Percentiles rank a stretch among this genome's conserved stretches.
Evolutionary conservation across 106 monocot species (phyloP).

Genomic region (Gastrodia elata): DNA sequence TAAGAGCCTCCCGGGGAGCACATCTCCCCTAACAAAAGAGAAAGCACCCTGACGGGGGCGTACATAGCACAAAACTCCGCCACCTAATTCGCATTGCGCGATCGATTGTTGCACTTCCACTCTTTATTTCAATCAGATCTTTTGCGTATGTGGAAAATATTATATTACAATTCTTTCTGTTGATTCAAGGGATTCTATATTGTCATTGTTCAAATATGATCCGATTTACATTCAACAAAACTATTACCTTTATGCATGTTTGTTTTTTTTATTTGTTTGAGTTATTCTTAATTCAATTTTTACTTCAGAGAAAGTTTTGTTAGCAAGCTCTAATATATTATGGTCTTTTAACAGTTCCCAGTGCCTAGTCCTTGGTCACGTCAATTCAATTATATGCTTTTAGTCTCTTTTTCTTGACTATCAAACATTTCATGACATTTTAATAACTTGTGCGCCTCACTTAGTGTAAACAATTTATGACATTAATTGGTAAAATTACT

Average conservation of each 20-base stretch:
- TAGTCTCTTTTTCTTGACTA: not conserved
- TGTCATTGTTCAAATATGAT: not conserved
- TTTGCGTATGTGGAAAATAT: not conserved
- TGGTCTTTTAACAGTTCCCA: not conserved
- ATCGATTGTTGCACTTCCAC: not conserved
- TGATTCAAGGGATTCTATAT: not conserved
- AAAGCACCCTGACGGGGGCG: no score
- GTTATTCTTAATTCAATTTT: not conserved
- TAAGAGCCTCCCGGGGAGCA: no score
- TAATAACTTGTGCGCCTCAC: not conserved
- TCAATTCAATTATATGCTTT: not conserved
- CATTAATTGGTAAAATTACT: not conserved
- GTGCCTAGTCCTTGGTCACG: not conserved
- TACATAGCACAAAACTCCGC: no score
- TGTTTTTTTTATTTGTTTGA: not conserved
- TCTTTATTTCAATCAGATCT: not conserved
- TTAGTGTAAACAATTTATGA: not conserved
- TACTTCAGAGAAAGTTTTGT: not conserved
- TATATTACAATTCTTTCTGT: not conserved
- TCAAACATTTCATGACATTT: not conserved
- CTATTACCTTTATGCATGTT: not conserved
- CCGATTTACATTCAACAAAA: constrained; percentile 2
- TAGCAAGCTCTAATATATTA: not conserved
- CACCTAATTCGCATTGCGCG: no score
- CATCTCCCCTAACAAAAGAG: no score